Conservation (phyloP, 352 stramenopile genomes). For the Blastocystis sp. region DNA sequence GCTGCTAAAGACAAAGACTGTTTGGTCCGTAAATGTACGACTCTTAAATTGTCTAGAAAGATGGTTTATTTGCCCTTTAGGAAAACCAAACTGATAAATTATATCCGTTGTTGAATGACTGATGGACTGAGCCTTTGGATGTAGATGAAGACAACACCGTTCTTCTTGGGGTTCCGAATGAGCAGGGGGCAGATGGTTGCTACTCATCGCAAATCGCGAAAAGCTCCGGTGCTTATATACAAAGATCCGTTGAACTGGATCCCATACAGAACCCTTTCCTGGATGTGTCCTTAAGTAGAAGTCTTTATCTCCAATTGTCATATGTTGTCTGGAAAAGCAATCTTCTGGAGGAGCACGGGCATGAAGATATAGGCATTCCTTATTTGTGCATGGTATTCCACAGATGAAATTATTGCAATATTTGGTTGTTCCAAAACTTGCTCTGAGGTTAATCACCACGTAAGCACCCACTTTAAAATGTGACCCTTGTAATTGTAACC, state of each 20-base stretch:
- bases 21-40: too few relatives aligned
- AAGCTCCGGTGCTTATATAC: neutral
- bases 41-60: too few relatives aligned
- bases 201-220: neutral
- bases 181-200: neutral
- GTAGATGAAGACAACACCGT: too few relatives aligned
- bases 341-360: constrained; percentile 84
- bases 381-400: constrained; percentile 85
- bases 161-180: neutral
- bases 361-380: constrained; percentile 88
- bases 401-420: constrained; percentile 90
- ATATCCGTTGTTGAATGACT: too few relatives aligned
- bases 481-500: constrained; percentile 45
- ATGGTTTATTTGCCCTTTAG: too few relatives aligned
- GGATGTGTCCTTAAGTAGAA: constrained; percentile 57
- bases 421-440: constrained; percentile 89
- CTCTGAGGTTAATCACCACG: constrained; percentile 72
- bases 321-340: constrained; percentile 89
- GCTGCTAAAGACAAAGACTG: too few relatives aligned
- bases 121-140: too few relatives aligned
- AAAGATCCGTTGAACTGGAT: neutral
- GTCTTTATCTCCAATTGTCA: constrained; percentile 69
- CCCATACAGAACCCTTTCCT: constrained; percentile 14
- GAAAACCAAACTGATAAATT: too few relatives aligned
- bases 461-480: neutral